These are phyloP conservation scores for Candida sp. DNA, from an alignment of 1,139 yeast genomes.

Conservation along the genomic window DNA sequence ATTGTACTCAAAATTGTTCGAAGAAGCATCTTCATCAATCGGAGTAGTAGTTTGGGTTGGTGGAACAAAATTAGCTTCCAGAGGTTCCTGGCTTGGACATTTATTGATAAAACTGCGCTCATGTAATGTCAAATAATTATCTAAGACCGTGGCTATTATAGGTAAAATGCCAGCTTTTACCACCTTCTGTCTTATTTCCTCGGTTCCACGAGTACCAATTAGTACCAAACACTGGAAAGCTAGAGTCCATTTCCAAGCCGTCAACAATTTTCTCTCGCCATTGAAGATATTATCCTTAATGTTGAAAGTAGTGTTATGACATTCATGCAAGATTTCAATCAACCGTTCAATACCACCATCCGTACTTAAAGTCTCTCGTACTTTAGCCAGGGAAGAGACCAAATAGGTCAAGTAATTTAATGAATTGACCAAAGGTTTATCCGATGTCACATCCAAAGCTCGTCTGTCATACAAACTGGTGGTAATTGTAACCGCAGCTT, in stretches of 20 bases:
- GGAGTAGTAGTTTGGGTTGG: conserved; percentile 2
- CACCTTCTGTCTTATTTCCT: conserved; percentile 75
- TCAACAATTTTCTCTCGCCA: conserved; percentile 50
- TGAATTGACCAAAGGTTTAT: conserved; percentile 88
- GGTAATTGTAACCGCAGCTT: conserved; percentile 89
- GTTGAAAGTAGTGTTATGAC: conserved; percentile 44
- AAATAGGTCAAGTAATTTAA: conserved; percentile 85
- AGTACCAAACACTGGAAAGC: conserved; percentile 90
- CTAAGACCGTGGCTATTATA: conserved; percentile 85
- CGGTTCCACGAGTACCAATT: conserved; percentile 92
- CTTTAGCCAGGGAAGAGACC: conserved; percentile 83
- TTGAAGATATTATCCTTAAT: conserved; percentile 37
- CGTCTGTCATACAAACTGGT: conserved; percentile 87
- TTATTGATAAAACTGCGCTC: conserved; percentile 35
- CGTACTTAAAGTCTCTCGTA: conserved; percentile 79
- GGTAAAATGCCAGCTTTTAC: conserved; percentile 93
- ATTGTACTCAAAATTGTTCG: conserved; percentile 3
- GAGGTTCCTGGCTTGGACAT: conserved; percentile 1
- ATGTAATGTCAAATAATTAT: conserved; percentile 62
- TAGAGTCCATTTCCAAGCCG: conserved; percentile 96
- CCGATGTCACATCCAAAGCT: conserved; percentile 88
- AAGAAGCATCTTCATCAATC: conserved; percentile 1
- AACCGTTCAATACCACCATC: conserved; percentile 94
- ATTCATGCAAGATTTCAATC: conserved; percentile 81
- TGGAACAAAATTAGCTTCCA: neutral